These are phyloP conservation scores for Kwoniella shandongensis DNA, from an alignment of 768 basidiomycete species.

Conservation along the genomic window DNA sequence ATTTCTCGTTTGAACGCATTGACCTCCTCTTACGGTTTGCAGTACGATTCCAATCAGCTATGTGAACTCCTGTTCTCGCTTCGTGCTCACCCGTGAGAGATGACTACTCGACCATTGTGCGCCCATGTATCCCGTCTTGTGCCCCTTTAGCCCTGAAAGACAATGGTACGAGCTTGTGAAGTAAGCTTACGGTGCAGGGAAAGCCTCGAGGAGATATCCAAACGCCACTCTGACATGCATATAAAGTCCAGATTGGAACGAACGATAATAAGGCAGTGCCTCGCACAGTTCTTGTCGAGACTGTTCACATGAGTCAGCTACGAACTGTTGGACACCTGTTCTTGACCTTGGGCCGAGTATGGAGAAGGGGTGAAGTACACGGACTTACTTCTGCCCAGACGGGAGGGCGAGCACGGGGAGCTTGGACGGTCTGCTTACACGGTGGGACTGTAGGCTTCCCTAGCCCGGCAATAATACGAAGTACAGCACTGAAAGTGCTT, in stretches of 20 bases:
- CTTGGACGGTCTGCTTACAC: not conserved
- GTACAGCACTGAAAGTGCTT: constrained; percentile 12
- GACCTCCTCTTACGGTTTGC: constrained; percentile 40
- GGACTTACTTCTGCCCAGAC: constrained; percentile 41
- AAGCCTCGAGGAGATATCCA: constrained; percentile 45
- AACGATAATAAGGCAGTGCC: constrained; percentile 45
- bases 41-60: too few species aligned
- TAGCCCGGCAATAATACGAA: constrained; percentile 18
- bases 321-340: too few species aligned
- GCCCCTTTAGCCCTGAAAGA: not conserved
- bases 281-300: constrained; percentile 48
- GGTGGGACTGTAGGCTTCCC: not conserved
- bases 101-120: constrained; percentile 34
- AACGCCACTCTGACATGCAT: constrained; percentile 29
- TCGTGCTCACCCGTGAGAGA: constrained; percentile 48
- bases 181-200: constrained; percentile 35
- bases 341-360: too few species aligned
- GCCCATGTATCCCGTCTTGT: constrained; percentile 44
- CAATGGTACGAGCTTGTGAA: not conserved
- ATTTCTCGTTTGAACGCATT: constrained; percentile 25
- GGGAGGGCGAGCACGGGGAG: constrained; percentile 18
- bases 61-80: too few species aligned
- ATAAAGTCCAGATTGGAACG: constrained; percentile 45
- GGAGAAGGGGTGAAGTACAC: not conserved
- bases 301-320: too few species aligned